These are phyloP conservation scores for Didymella pomorum DNA, from an alignment of 2,329 filamentous ascomycete species.

Conservation along the genomic window DNA sequence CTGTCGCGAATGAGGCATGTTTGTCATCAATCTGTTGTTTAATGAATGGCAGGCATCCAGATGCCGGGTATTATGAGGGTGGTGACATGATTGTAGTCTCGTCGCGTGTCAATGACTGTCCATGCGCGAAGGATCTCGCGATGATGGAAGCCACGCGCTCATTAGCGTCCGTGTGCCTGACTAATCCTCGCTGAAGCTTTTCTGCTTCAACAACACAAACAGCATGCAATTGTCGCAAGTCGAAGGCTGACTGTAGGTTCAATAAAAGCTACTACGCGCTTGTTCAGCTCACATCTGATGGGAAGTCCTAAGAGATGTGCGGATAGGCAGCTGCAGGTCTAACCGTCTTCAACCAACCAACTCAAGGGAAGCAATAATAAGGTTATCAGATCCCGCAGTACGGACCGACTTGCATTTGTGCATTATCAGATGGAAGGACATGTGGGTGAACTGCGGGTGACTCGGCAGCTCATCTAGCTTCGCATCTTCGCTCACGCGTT, in stretches of 20 bases:
- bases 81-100: constrained; percentile 2
- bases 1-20: constrained; percentile 19
- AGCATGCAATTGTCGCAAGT: neutral
- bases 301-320: neutral
- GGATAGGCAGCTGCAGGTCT: neutral
- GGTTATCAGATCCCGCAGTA: constrained; percentile 19
- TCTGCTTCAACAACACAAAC: neutral
- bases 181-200: constrained; percentile 6
- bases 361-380: neutral
- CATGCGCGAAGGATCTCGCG: constrained; percentile 10
- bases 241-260: neutral
- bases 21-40: constrained; percentile 5
- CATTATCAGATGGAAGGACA: constrained; percentile 20
- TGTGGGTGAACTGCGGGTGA: constrained; percentile 11
- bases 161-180: constrained; percentile 10
- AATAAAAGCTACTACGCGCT: neutral
- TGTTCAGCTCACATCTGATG: neutral
- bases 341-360: neutral
- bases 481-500: neutral
- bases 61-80: constrained; percentile 4
- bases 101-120: constrained; percentile 1
- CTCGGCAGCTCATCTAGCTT: constrained; percentile 11
- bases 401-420: constrained; percentile 11
- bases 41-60: constrained; percentile 7
- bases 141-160: constrained; percentile 1